These are phyloP conservation scores for Sugiyamaella neomexicana DNA, from an alignment of 1,139 yeast species.

Conservation along the genomic window DNA sequence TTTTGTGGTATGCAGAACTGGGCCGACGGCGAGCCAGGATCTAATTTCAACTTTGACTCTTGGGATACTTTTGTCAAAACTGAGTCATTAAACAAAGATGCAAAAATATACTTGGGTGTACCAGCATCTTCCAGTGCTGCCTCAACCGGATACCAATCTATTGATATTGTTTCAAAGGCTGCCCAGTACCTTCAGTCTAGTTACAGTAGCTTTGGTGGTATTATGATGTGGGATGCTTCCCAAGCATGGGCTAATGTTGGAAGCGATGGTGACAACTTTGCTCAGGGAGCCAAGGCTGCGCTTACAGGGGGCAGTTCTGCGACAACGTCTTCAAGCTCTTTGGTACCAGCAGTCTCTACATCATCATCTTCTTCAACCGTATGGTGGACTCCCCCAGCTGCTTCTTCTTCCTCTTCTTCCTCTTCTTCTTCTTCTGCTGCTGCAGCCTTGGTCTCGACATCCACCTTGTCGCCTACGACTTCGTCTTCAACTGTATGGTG, in stretches of 20 bases:
- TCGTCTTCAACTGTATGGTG: conserved; percentile 9
- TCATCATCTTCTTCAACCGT: conserved; percentile 3
- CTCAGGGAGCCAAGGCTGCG: conserved; percentile 46
- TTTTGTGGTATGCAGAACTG: conserved; percentile 52
- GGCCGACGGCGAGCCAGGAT: conserved; percentile 24
- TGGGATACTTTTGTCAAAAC: conserved; percentile 71
- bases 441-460: too few relatives aligned
- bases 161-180: conserved; percentile 26
- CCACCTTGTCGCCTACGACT: background rate
- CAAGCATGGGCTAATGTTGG: conserved; percentile 60
- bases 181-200: conserved; percentile 35
- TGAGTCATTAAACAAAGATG: conserved; percentile 61
- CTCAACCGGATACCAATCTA: conserved; percentile 56
- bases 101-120: conserved; percentile 64
- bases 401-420: conserved; percentile 1
- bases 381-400: conserved; percentile 13
- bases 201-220: conserved; percentile 67
- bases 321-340: conserved; percentile 6
- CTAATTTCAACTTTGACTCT: conserved; percentile 70
- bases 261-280: conserved; percentile 43
- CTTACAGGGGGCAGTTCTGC: conserved; percentile 19
- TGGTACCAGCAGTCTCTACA: conserved; percentile 4
- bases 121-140: conserved; percentile 72
- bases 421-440: background rate
- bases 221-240: conserved; percentile 90